phyloP scores from a whole-genome alignment of 2,329 filamentous ascomycete species.

The Clarireedia paspali region DNA sequence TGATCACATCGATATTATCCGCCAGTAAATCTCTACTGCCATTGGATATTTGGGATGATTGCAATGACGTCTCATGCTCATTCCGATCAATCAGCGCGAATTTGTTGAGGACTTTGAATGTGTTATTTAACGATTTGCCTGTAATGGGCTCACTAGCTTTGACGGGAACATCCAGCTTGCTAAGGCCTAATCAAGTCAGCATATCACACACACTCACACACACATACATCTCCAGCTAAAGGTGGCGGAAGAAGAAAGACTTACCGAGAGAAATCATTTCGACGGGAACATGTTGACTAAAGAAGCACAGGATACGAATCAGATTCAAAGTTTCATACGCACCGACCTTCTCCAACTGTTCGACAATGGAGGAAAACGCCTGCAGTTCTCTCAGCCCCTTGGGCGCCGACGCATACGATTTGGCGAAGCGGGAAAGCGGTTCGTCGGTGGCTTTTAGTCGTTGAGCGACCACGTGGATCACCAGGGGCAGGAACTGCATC shows the following conservation, averaged over 20 bases:
- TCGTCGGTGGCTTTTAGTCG: conserved; percentile 53
- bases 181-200: conserved; percentile 31
- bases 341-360: conserved; percentile 40
- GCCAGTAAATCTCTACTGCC: conserved; percentile 36
- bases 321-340: conserved; percentile 52
- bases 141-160: conserved; percentile 33
- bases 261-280: conserved; percentile 54
- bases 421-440: conserved; percentile 53
- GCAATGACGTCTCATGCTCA: conserved; percentile 31
- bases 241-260: conserved; percentile 5
- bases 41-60: conserved; percentile 26
- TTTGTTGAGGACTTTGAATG: conserved; percentile 41
- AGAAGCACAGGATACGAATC: conserved; percentile 57
- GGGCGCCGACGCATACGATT: conserved; percentile 47
- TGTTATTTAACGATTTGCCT: conserved; percentile 35
- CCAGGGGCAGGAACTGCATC: conserved; percentile 58
- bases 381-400: conserved; percentile 40
- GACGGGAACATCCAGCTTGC: conserved; percentile 40
- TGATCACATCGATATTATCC: conserved; percentile 42
- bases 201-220: neutral
- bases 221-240: too few species aligned
- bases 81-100: conserved; percentile 46
- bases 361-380: conserved; percentile 40
- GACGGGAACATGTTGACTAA: conserved; percentile 57
- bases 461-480: conserved; percentile 59